Base-by-base conservation (phyloP, 768 basidiomycete genomes). In the Suillus sp. region DNA sequence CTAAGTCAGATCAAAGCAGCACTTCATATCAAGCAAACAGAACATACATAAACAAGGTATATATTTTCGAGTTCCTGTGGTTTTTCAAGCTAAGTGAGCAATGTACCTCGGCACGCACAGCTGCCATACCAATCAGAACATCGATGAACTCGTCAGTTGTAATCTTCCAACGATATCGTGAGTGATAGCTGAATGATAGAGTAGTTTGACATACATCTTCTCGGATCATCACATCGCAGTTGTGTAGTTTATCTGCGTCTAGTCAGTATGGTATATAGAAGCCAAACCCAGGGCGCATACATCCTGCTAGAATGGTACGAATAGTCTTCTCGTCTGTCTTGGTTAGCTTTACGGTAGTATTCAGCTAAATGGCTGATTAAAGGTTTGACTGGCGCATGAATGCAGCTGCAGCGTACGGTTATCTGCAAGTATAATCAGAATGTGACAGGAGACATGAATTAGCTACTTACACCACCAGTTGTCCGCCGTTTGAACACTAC, bases 111-210 rank as follows among this genome's bases (percentile, higher is more conserved):
- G 27, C 8, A 57, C 18, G 30, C 16, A 25, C 10, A 57, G 20
- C 22, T 58, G 14, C 61, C 71, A 40, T 69, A 88, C 95, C 97
- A 59, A 99, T 92, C 27, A 99, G 82, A n/a, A 98, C 93, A 72
- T 99, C 97, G 66, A 99, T 96, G 71, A 99, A 97, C 73, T 99
- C 94, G 73, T 98, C 96, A 4, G 90, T 91, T 9, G 93, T 92
- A 63, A 97, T 95, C 95, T 96, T 66, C 22, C 57, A 63, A 37
- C 1, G 55, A 63, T 35, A 56, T 59, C 57, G 60, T 64, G 1
- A 62, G 51, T 43, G 7, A 42, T 64, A 22, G 62, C 47, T 56
- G 65, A 61, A 50, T 20, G 59, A 37, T 14, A 40, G 60, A 38
- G 48, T 40, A 38, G 40, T 27, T n/a, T 45, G 35, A 75, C 83